Base-by-base conservation (phyloP, 2,329 filamentous ascomycete genomes). In the Sclerotinia sclerotiorum region DNA sequence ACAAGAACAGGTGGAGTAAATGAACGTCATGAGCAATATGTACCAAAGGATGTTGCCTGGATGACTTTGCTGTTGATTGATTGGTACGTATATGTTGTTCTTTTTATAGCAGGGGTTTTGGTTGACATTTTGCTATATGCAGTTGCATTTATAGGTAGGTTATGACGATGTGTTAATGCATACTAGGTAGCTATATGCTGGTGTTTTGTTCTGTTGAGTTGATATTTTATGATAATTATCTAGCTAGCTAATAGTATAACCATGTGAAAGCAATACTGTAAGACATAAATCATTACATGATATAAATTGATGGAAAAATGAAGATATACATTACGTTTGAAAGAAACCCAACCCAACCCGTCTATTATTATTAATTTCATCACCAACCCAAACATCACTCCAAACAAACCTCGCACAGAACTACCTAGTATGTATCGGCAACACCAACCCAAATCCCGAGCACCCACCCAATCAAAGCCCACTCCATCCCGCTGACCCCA, bases 391-490 rank as follows among this genome's bases (percentile, higher is more conserved):
- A 35, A 32, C 21, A 35, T 6, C n/a, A 21, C 27, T 32, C 27
- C 15, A 27, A 24, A 8, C 17, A 21, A 4, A 56, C 39, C 11
- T 42, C 39, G 39, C 39, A 42, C 15, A 32, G 32, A 32, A 32
- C 32, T 32, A 32, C 32, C 29, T 32, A 32, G 32, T 6, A 32
- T 32, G 5, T 6, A 32, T 60, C 57, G 57, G 58, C 58, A 49
- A 29, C 21, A n/a, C 15, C 29, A 21, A 15, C 10, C 39, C 7
- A 35, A 51, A 15, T 6, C 15, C 60, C 60, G 60, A 49, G 3
- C 32, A 52, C 15, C 10, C 35, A 49, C 55, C 67, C 67, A 68
- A 68, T 68, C 42, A 66, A 46, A 54, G 61, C 62, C 7, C 27
- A n/a, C 51, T 5, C 15, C 39, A 56, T 60, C 62, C 19, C 29